These are phyloP conservation scores for Tricholoma sp. DNA, from an alignment of 768 basidiomycete genomes.

Conservation along the genomic window DNA sequence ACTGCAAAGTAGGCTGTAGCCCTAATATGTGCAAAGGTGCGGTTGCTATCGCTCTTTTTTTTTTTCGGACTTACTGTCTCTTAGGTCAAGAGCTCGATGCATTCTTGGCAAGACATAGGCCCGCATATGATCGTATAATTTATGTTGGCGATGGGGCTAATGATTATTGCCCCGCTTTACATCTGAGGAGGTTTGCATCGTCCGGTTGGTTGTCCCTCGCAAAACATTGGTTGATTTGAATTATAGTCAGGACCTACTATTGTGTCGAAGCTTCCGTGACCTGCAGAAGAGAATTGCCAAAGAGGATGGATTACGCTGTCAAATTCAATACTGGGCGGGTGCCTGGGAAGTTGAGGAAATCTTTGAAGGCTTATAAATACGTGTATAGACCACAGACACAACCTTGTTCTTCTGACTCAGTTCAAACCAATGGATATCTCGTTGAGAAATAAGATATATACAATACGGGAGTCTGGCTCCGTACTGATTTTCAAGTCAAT, in stretches of 20 bases:
- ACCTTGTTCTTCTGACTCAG: neutral
- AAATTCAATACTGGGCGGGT: constrained; percentile 82
- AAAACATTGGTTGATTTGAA: neutral
- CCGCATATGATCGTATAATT: constrained; percentile 68
- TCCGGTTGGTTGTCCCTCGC: neutral
- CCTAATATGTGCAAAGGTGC: constrained; percentile 98
- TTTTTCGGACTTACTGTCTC: neutral
- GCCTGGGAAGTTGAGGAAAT: constrained; percentile 97
- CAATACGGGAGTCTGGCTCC: constrained; percentile 20
- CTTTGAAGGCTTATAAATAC: constrained; percentile 34
- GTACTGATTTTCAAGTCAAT: constrained; percentile 10
- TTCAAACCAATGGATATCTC: constrained; percentile 10
- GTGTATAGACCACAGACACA: neutral
- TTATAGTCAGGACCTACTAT: constrained; percentile 71
- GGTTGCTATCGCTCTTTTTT: constrained; percentile 2
- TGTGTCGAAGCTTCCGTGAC: constrained; percentile 75
- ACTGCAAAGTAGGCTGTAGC: constrained; percentile 82
- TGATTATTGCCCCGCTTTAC: constrained; percentile 91
- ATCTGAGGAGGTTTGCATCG: constrained; percentile 59
- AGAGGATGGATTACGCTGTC: constrained; percentile 74
- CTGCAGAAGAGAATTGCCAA: constrained; percentile 72
- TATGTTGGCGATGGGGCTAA: constrained; percentile 95
- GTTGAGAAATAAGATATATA: constrained; percentile 8
- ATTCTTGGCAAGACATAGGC: constrained; percentile 59
- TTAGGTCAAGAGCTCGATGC: constrained; percentile 89